phyloP scores from a whole-genome alignment of 2,329 filamentous ascomycete genomes.

The Blastomyces gilchristii region DNA sequence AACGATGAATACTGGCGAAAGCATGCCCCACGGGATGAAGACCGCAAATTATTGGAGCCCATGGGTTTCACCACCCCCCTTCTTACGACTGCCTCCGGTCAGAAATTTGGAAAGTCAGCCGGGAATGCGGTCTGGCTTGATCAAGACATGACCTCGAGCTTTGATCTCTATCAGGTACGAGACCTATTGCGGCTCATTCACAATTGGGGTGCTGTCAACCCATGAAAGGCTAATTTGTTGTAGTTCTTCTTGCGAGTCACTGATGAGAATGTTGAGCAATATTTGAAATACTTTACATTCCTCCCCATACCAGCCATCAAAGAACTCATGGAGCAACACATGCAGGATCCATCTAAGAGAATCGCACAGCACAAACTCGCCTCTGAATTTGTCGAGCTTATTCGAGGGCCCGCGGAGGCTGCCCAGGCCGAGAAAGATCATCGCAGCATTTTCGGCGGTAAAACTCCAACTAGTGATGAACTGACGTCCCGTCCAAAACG shows the following conservation, averaged over 20 bases:
- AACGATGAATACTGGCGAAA: constrained; percentile 31
- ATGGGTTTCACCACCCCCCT: constrained; percentile 86
- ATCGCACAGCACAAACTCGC: constrained; percentile 76
- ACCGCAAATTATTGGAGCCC: constrained; percentile 39
- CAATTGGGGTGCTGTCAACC: not conserved
- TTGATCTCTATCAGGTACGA: constrained; percentile 66
- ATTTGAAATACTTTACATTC: constrained; percentile 87
- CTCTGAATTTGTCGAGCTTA: constrained; percentile 66
- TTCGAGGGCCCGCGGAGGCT: constrained; percentile 61
- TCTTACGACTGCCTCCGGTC: constrained; percentile 71
- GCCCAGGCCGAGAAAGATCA: constrained; percentile 50
- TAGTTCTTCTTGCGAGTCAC: constrained; percentile 76
- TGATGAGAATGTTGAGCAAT: constrained; percentile 68
- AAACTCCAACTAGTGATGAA: not conserved
- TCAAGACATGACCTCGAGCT: constrained; percentile 63
- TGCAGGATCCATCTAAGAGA: constrained; percentile 57
- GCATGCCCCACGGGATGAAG: constrained; percentile 15
- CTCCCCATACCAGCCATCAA: constrained; percentile 61
- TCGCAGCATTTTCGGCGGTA: constrained; percentile 34
- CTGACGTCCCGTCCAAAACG: not conserved
- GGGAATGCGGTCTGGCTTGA: constrained; percentile 95
- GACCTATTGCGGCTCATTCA: constrained; percentile 14
- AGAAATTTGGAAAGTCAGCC: constrained; percentile 89
- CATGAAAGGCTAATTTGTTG: constrained; percentile 15
- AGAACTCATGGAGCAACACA: constrained; percentile 57